Evolutionary conservation across 2,329 filamentous ascomycete genomes (phyloP), one percentile per base, ranked within the genome.

Genomic region (Ophiostoma perfectum): DNA sequence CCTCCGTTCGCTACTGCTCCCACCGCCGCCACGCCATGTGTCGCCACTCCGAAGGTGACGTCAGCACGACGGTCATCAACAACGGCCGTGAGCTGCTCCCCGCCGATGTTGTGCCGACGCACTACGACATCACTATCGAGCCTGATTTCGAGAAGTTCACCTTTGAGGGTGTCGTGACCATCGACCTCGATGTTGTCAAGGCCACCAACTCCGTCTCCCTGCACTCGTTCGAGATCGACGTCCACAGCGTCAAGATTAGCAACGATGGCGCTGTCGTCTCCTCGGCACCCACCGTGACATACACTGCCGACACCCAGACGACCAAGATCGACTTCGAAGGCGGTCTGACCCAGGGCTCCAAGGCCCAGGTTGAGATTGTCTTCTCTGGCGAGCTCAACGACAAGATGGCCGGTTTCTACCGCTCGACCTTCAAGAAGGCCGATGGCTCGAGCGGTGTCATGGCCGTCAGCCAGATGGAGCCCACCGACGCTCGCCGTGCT

Each of bases 401-500:
- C 78, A 93, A 93, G 80, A 93, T 94, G 90, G 90, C 90, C 70
- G 91, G 90, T 67, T 93, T 94, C 83, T 94, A 94, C 80, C 84
- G 94, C 69, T 97, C 93, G 1, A 96, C 92, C 6, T 98, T 94
- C 83, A 96, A 95, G 82, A 88, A 87, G 70, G 80, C 86, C 65
- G 88, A 95, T 75, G 94, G 94, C 52, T 87, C 86, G 70, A 88
- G 89, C 69, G 91, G 90, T 73, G 90, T 93, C 77, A 84, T 98
- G 76, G 94, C 93, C 41, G 94, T 93, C 39, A 92, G 92, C 18
- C 94, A 98, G 82, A 96, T 98, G 91, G 94, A 98, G 81, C 90
- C 94, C 52, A 97, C 94, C 14, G 94, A 98, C 80, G 93, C 92
- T 71, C 87, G 94, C 74, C 86, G 93, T 74, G 93, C 94, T 6